phyloP scores from a whole-genome alignment of 148 eudicot genomes.

The Spergularia bocconei region DNA sequence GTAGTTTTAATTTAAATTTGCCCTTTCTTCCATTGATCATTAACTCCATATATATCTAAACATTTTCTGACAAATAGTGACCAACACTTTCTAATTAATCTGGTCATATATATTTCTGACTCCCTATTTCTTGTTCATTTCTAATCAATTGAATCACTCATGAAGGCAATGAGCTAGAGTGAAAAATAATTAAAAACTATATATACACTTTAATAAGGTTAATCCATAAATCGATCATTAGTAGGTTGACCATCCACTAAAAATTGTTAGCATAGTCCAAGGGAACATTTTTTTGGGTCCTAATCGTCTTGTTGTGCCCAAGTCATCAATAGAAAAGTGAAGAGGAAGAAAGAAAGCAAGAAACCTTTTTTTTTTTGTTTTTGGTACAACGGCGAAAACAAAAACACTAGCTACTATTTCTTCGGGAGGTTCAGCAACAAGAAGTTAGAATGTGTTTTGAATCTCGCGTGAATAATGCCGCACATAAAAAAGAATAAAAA shows the following conservation, averaged over 20 bases:
- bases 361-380: too few relatives aligned
- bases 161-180: neutral
- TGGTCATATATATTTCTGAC: neutral
- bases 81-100: slow-evolving; percentile 10
- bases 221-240: neutral
- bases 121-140: neutral
- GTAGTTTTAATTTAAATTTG: neutral
- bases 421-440: neutral
- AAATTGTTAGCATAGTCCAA: slow-evolving; percentile 7
- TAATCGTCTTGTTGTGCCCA: slow-evolving; percentile 3
- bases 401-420: too few relatives aligned
- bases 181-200: neutral
- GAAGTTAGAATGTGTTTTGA: too few relatives aligned
- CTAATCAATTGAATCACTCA: neutral
- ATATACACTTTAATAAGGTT: neutral
- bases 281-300: slow-evolving; percentile 9
- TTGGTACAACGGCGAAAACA: too few relatives aligned
- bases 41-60: neutral
- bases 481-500: too few relatives aligned
- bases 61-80: slow-evolving; percentile 10
- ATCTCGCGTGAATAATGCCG: too few relatives aligned
- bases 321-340: neutral
- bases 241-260: slow-evolving; percentile 11
- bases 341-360: neutral
- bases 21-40: neutral